phyloP scores from a whole-genome alignment of 331 rosid species.

The Telfairia occidentalis region DNA sequence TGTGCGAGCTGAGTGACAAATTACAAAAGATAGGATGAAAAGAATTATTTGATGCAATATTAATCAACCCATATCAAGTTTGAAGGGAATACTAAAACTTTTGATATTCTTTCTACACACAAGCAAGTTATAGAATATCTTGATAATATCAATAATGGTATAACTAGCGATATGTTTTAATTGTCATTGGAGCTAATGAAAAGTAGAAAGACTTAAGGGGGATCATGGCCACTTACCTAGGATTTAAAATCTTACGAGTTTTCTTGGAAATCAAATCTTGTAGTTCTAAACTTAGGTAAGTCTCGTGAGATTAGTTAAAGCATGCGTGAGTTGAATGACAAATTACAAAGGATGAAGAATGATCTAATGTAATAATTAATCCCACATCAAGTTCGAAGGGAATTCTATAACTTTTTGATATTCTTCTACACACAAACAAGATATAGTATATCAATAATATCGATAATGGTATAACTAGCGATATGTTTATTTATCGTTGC shows the following conservation, averaged over 20 bases:
- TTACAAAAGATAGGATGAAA: background rate
- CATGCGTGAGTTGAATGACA: background rate
- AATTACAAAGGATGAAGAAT: no score
- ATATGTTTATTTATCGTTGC: slow-evolving; percentile 10
- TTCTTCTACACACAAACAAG: background rate
- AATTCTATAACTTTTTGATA: background rate
- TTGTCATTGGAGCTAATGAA: no score
- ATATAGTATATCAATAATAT: background rate
- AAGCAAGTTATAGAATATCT: background rate
- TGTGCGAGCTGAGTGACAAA: background rate
- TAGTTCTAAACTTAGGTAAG: background rate
- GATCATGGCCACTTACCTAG: background rate
- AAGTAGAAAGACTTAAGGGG: no score
- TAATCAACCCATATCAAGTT: background rate
- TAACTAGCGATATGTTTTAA: background rate
- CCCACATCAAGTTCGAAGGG: background rate
- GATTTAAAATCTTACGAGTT: background rate
- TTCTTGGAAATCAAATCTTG: background rate
- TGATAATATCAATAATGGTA: no score
- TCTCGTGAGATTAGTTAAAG: background rate
- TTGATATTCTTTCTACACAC: background rate
- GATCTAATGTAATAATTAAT: no score
- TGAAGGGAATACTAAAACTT: no score
- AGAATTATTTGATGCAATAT: background rate
- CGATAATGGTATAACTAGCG: no score